phyloP scores from a whole-genome alignment of 176 grass and related monocot species.

The Oryza punctata region DNA sequence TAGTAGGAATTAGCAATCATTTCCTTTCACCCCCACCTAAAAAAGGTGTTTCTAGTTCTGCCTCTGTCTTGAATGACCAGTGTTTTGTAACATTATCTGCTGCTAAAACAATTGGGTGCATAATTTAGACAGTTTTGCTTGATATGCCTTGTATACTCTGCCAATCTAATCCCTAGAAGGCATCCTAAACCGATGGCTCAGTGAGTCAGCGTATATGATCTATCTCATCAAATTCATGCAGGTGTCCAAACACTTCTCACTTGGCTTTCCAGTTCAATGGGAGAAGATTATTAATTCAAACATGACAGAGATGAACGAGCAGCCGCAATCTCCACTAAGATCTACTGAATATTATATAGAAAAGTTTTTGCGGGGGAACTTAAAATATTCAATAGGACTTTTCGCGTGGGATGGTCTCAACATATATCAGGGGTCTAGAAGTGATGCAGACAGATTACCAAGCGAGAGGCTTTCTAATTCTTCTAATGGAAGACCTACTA shows the following conservation, averaged over 20 bases:
- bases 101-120: background rate
- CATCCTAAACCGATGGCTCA: constrained; percentile 15
- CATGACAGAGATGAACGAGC: background rate
- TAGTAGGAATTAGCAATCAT: no score
- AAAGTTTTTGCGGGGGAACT: background rate
- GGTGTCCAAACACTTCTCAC: constrained; percentile 29
- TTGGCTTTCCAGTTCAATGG: constrained; percentile 36
- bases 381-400: background rate
- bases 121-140: background rate
- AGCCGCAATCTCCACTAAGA: background rate
- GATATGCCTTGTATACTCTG: background rate
- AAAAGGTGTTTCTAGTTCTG: background rate
- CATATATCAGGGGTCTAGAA: background rate
- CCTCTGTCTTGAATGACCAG: background rate
- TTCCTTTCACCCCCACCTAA: background rate
- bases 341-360: constrained; percentile 12
- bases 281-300: constrained; percentile 9
- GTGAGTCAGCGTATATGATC: background rate
- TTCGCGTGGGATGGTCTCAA: background rate
- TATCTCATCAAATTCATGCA: constrained; percentile 36
- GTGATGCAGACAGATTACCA: background rate
- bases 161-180: constrained; percentile 22
- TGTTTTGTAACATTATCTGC: background rate
- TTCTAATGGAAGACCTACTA: background rate
- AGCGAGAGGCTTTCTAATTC: constrained; percentile 1